Base-by-base conservation (phyloP, 768 basidiomycete genomes). In the Pisolithus albus region DNA sequence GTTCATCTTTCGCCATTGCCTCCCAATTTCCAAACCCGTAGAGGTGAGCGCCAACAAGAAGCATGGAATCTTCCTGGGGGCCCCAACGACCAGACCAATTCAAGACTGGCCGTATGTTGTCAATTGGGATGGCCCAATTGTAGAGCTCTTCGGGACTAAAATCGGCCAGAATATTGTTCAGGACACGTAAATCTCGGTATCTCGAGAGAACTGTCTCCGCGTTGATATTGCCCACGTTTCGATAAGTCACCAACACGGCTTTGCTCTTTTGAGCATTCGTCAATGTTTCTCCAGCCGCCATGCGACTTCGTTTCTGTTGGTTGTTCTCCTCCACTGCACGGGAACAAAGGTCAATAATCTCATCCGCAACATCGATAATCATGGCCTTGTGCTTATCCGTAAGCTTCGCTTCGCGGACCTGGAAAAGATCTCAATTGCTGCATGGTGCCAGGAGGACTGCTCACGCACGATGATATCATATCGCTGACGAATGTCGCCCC, bases 1-100 rank as follows among this genome's bases (percentile, higher is more conserved):
- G 81, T 11, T 81, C 67, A 65, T 99, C 96, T 70, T 93, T 90
- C 51, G 83, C 81, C 77, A 98, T 98, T 23, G 80, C 79, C 64
- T 98, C 96, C 96, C 96, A 99, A 62, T 88, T 90, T 13, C 94
- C 95, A 64, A 98, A 95, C 18, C 96, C 96, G 59, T 98, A 87
- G 18, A 86, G 62, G 74, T 79, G 97, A 9, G 96, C 92, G 34
- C 96, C 96, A 44, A 97, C 86, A 36, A 99, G 80, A 16, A 99
- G 77, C 83, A 93, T 90, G 4, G 94, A 84, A 66, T 99, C 96
- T 58, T 98, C 93, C 55, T 83, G 81, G 30, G 86, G 81, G 16
- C 83, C 84, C 96, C 96, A 99, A 43, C 91, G 85, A 52, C 94
- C 92, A 37, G 90, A 92, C 95, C 96, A 98, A 64, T 93, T 93